phyloP scores from a whole-genome alignment of 1,284 basidiomycete species.

The Xerocomus amazonicus region DNA sequence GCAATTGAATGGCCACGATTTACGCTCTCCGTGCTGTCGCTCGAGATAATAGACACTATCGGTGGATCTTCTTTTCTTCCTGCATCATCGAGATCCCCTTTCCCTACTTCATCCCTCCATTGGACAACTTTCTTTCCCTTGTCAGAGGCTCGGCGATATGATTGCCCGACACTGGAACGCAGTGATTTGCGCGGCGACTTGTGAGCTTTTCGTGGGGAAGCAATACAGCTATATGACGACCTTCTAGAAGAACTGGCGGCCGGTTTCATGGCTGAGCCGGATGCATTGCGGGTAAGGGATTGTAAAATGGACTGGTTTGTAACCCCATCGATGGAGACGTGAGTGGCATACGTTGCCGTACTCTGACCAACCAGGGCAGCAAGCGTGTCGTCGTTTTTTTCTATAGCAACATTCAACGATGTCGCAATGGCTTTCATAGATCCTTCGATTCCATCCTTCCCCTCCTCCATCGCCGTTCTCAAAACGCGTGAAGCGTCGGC shows the following conservation, averaged over 20 bases:
- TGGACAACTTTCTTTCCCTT: constrained; percentile 81
- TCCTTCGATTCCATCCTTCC: constrained; percentile 38
- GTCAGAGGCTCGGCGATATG: constrained; percentile 59
- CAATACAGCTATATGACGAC: constrained; percentile 45
- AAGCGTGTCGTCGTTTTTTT: constrained; percentile 67
- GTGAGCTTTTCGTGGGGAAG: constrained; percentile 41
- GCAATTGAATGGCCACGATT: constrained; percentile 39
- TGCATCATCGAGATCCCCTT: constrained; percentile 75
- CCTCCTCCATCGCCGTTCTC: constrained; percentile 43
- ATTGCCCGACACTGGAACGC: constrained; percentile 59
- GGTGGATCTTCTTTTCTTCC: constrained; percentile 45
- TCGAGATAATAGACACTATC: constrained; percentile 39
- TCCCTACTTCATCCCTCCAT: constrained; percentile 87
- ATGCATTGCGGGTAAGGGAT: constrained; percentile 38
- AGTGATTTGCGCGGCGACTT: constrained; percentile 70
- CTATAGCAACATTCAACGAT: constrained; percentile 53
- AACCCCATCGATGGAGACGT: constrained; percentile 41
- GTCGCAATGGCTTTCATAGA: constrained; percentile 45
- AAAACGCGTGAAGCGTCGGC: constrained; percentile 62
- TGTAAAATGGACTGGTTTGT: constrained; percentile 35
- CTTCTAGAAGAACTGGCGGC: constrained; percentile 41
- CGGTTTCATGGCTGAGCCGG: constrained; percentile 50
- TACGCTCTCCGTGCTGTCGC: constrained; percentile 30
- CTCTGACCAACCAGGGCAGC: constrained; percentile 62
- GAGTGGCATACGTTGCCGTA: constrained; percentile 49